phyloP scores from a whole-genome alignment of 2,329 filamentous ascomycete genomes.

The Penicillium sp. region DNA sequence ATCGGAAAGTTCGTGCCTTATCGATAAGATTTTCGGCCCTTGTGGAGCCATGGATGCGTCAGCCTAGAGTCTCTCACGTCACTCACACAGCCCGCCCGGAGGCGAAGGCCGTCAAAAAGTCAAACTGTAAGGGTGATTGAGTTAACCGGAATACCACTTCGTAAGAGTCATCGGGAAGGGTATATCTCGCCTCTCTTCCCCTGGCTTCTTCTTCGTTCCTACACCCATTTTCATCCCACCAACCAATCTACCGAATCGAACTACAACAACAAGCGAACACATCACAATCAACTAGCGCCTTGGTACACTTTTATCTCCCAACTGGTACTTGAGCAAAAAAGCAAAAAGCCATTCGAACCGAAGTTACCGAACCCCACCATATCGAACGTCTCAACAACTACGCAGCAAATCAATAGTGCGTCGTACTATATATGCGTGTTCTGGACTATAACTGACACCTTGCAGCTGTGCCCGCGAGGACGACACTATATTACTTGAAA shows the following conservation, averaged over 20 bases:
- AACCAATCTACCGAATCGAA: neutral
- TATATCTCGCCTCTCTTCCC: neutral
- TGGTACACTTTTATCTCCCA: neutral
- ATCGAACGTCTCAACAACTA: conserved; percentile 9
- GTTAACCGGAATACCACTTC: neutral
- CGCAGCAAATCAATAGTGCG: conserved; percentile 25
- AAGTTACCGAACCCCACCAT: neutral
- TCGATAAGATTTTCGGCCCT: conserved; percentile 30
- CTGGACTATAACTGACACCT: neutral
- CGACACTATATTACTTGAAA: conserved; percentile 2
- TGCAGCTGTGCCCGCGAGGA: conserved; percentile 7
- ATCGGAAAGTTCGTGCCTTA: conserved; percentile 18
- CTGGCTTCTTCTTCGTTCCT: neutral
- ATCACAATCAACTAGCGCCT: neutral
- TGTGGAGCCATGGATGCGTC: conserved; percentile 31
- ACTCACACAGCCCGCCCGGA: conserved; percentile 19
- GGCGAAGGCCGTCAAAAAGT: conserved; percentile 4
- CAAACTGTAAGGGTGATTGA: neutral
- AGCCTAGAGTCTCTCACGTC: conserved; percentile 30
- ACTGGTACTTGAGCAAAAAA: neutral
- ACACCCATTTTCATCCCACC: neutral
- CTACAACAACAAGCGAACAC: neutral
- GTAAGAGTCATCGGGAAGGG: neutral
- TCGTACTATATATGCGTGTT: conserved; percentile 24
- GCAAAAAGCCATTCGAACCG: neutral